Conservation (phyloP, 2,329 filamentous ascomycete species). For the Venturia oleaginea region DNA sequence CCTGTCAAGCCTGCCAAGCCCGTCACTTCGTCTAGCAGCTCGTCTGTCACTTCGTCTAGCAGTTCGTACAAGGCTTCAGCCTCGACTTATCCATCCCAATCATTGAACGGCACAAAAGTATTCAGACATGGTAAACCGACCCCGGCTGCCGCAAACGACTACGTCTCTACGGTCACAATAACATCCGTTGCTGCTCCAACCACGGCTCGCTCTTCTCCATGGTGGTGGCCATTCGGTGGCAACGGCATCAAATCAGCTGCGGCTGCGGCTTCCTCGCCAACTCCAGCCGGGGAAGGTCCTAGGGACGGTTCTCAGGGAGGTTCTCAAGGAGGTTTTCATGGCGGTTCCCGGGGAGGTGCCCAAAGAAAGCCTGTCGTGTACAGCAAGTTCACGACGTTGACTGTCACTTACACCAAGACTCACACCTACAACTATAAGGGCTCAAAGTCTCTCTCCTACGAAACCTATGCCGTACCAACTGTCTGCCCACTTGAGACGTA, state of each 20-base stretch:
- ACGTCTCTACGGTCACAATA: background rate
- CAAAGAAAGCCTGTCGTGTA: background rate
- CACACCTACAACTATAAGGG: slow-evolving; percentile 1
- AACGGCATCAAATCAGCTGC: background rate
- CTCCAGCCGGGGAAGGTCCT: background rate
- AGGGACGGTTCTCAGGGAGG: background rate
- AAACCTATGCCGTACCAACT: background rate
- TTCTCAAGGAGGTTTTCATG: background rate
- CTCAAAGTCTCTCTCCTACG: background rate
- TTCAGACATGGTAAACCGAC: background rate
- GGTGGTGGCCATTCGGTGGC: slow-evolving; percentile 2
- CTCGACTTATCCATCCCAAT: background rate
- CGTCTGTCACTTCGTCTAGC: background rate
- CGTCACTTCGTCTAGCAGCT: background rate
- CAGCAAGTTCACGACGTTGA: slow-evolving; percentile 1
- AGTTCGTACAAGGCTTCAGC: slow-evolving; percentile 1
- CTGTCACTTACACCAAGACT: background rate
- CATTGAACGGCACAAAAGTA: background rate
- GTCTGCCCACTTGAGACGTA: background rate
- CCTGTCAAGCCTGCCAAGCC: background rate
- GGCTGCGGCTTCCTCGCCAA: background rate
- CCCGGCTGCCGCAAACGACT: background rate
- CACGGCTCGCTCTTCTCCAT: background rate
- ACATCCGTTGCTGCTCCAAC: background rate
- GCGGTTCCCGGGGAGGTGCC: background rate